Base-by-base conservation (phyloP, 208 protist genomes). In the Phytomonas sp. region DNA sequence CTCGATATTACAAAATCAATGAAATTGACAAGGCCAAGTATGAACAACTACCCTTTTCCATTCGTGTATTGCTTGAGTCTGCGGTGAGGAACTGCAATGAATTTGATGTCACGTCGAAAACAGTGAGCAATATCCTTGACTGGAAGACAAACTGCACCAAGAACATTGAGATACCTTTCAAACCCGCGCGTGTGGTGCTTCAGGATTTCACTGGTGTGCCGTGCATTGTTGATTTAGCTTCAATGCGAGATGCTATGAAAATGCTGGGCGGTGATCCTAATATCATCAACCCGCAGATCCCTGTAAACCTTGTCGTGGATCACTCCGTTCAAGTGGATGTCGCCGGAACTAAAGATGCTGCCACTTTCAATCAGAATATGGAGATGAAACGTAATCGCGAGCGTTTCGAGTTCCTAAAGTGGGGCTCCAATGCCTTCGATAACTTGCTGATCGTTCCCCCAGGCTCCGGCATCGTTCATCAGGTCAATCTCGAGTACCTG, bases 401-500 rank as follows among this genome's bases (percentile, higher is more conserved):
- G 85, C 89, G 97, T 70, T 98, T 98, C 77, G 80, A 87, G 72
- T 99, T 99, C 74, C 91, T 99, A 37, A 99, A 98, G 75, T 99
- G 97, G 97, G 96, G 97, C 72, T 93, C 92, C 67, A 91, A 88
- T 68, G 94, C 96, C 29, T 98, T 99, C 77, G 75, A 98, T 69
- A 92, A 96, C 70, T 75, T 99, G 0, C 79, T 92, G 15, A 98
- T 99, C 73, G 96, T 98, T 31, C 97, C 97, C 40, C 97, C 97
- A 29, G 97, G 97, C 66, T 91, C 89, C 53, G 97, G 97, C 76
- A 98, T 98, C 89, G 97, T 98, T 36, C 97, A 98, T 71, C 97
- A 99, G 85, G 93, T 99, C 26, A 99, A 99, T 75, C 86, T 99
- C 29, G 97, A 99, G 74, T 98, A 99, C 84, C 85, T 98, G 56